phyloP scores from a whole-genome alignment of 1,284 basidiomycete species.

The Marasmius oreades region DNA sequence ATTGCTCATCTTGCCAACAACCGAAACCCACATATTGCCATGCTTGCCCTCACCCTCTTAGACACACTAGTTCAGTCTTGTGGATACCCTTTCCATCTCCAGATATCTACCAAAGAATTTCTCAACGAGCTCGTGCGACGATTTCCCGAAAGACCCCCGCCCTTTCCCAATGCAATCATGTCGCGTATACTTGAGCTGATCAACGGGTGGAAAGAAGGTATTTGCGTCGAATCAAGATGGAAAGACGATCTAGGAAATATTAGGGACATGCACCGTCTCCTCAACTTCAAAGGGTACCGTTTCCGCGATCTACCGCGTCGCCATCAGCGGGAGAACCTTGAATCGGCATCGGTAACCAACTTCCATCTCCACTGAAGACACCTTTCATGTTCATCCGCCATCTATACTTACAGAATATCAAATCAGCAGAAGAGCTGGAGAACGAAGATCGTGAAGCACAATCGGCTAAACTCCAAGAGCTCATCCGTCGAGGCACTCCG shows the following conservation, averaged over 20 bases:
- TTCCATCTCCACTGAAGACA: not conserved
- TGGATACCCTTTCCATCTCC: conserved; percentile 96
- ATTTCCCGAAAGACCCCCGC: conserved; percentile 96
- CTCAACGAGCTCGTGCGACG: conserved; percentile 97
- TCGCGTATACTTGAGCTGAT: conserved; percentile 92
- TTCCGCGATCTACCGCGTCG: conserved; percentile 67
- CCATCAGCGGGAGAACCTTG: conserved; percentile 31
- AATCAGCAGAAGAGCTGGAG: conserved; percentile 95
- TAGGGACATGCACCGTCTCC: conserved; percentile 93
- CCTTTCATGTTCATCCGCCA: conserved; percentile 11
- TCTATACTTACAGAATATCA: conserved; percentile 62
- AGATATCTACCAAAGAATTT: conserved; percentile 98
- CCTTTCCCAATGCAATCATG: conserved; percentile 94
- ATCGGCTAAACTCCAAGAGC: conserved; percentile 95
- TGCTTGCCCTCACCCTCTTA: conserved; percentile 81
- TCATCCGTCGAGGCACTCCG: conserved; percentile 94
- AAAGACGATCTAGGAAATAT: conserved; percentile 98
- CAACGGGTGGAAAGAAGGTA: conserved; percentile 92
- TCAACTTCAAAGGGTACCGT: conserved; percentile 95
- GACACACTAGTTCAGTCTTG: conserved; percentile 95
- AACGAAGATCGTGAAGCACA: conserved; percentile 95
- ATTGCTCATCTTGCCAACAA: conserved; percentile 83
- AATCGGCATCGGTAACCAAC: conserved; percentile 45
- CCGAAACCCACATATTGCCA: conserved; percentile 85
- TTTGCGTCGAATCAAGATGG: conserved; percentile 88